Evolutionary conservation across 176 grass and related monocot species (phyloP), one percentile per base, ranked within the genome.

Genomic region (Poa pratensis): DNA sequence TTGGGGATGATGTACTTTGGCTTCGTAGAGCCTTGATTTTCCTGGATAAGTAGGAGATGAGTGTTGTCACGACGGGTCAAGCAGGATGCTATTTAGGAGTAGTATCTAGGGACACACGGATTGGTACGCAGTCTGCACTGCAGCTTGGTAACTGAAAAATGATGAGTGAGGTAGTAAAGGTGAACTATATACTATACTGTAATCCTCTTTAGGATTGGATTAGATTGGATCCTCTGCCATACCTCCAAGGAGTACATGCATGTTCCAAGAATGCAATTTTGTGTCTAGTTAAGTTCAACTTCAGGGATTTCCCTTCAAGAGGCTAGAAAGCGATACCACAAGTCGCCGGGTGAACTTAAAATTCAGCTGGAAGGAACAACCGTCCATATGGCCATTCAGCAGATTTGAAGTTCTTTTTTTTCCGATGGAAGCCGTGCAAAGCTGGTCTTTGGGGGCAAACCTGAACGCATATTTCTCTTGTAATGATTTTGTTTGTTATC

Each of bases 201-300:
- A 28, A 61, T 26, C 42, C 27, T 83, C 50, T 76, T 69, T 20
- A 61, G 50, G 86, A 70, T 70, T 77, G 73, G 30, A 87, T 32
- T 32, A 35, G 86, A 61, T 69, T 77, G 73, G 30, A 87, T 32
- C 35, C 50, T 87, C 35, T 55, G 27, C 35, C 28, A 39, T 54
- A 34, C 32, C 24, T 67, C 32, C 49, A 58, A 54, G 13, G 46
- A 67, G 34, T 17, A 64, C 27, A 82, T 58, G 45, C 27, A 81
- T 59, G 53, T 48, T 48, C 26, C 55, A 86, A 86, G 2, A 20
- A 53, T 43, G 16, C 43, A 9, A 16, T 55, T 64, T 66, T 42
- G 2, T 22, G 13, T 8, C 40, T 49, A 54, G 3, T 49, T 81
- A 69, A 9, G 28, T 69, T 42, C 15, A 27, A 16, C 15, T 19